A percentile compares a stretch with the other conserved stretches of the same genome.
Conservation (phyloP, 2,329 filamentous ascomycete genomes). For the Pseudogymnoascus verrucosus region DNA sequence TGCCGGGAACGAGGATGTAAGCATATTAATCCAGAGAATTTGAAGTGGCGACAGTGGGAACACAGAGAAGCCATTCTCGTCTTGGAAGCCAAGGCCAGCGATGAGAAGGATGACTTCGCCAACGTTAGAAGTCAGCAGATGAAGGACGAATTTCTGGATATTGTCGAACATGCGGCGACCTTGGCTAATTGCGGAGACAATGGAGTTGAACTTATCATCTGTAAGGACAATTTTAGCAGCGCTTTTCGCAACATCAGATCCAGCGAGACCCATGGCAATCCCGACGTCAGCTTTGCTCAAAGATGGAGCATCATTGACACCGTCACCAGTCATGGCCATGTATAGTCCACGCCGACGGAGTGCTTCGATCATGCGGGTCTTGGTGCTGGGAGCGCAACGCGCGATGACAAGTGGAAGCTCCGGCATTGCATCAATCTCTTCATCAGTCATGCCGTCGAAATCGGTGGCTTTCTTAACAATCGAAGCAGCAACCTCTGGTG, state of each 20-base stretch:
- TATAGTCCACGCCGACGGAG: constrained; percentile 41
- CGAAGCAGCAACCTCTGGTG: constrained; percentile 37
- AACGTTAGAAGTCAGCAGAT: constrained; percentile 47
- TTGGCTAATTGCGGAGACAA: constrained; percentile 44
- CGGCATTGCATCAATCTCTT: constrained; percentile 42
- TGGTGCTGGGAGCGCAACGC: constrained; percentile 44
- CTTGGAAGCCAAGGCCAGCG: constrained; percentile 51
- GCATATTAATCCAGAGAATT: constrained; percentile 58
- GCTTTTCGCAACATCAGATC: constrained; percentile 57
- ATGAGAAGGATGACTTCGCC: constrained; percentile 50
- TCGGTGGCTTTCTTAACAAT: constrained; percentile 49
- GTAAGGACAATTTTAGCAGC: constrained; percentile 48
- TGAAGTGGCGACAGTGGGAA: constrained; percentile 52
- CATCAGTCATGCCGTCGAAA: constrained; percentile 35
- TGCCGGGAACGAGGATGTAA: constrained; percentile 51
- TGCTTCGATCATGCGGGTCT: constrained; percentile 48
- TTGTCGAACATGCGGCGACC: constrained; percentile 47
- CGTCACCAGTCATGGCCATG: constrained; percentile 49
- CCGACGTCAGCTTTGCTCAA: constrained; percentile 47
- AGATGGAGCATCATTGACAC: constrained; percentile 47
- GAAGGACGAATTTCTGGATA: constrained; percentile 50
- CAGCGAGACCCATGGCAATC: constrained; percentile 54
- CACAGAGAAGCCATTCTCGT: constrained; percentile 42
- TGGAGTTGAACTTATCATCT: constrained; percentile 48
- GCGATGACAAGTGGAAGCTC: constrained; percentile 46